Evolutionary conservation across 2,329 filamentous ascomycete species (phyloP).

Genomic region (Talaromyces sp.): DNA sequence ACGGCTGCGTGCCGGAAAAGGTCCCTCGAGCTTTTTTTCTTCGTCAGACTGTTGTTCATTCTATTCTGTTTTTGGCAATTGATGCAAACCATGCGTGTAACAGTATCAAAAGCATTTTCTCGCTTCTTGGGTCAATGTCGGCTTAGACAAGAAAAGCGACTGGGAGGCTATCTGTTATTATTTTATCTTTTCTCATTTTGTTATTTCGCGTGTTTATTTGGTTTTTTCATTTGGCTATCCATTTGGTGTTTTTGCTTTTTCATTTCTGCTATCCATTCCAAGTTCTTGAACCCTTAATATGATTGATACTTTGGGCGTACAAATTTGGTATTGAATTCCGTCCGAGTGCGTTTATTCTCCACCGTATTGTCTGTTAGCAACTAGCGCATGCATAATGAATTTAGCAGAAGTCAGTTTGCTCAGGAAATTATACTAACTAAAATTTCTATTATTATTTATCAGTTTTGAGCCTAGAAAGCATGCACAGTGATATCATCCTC

Average conservation of each 20-base stretch:
- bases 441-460: neutral
- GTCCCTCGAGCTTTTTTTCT: neutral
- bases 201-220: neutral
- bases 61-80: neutral
- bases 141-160: conserved; percentile 10
- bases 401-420: neutral
- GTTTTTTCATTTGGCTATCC: neutral
- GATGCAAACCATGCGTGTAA: neutral
- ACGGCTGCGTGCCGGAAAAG: neutral
- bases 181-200: conserved; percentile 11
- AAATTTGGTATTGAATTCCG: neutral
- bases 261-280: conserved; percentile 14
- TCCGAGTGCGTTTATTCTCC: neutral
- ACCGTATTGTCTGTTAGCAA: conserved; percentile 7
- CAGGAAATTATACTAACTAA: neutral
- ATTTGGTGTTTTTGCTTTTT: conserved; percentile 2
- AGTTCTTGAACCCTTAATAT: neutral
- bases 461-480: neutral
- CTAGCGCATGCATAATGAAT: neutral
- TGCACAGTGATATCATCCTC: neutral
- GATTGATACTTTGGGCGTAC: neutral
- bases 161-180: conserved; percentile 16
- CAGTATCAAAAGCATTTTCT: conserved; percentile 3
- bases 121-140: conserved; percentile 2
- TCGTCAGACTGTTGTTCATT: neutral